Conservation (phyloP, 1,284 basidiomycete genomes). For the Ustilago cynodontis region DNA sequence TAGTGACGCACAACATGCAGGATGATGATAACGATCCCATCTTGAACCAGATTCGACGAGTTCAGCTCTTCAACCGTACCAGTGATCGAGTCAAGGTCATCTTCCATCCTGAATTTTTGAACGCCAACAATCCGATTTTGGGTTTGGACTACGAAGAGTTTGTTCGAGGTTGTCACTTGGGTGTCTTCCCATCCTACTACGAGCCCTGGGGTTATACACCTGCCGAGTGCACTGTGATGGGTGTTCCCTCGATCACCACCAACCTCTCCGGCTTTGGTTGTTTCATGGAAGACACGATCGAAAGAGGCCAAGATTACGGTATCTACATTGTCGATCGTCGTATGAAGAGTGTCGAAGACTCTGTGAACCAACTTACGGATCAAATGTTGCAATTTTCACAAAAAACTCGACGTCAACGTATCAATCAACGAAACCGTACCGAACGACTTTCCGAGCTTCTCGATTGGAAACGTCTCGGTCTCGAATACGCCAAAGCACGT, state of each 20-base stretch:
- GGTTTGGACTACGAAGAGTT: slow-evolving; percentile 99
- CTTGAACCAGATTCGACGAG: slow-evolving; percentile 91
- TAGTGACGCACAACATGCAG: slow-evolving; percentile 97
- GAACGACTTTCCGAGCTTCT: slow-evolving; percentile 81
- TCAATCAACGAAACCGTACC: slow-evolving; percentile 97
- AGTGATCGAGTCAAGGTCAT: slow-evolving; percentile 92
- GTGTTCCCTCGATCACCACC: slow-evolving; percentile 95
- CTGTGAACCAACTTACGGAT: slow-evolving; percentile 77
- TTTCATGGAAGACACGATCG: slow-evolving; percentile 99
- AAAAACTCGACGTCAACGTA: slow-evolving; percentile 94
- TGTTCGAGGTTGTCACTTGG: slow-evolving; percentile 95
- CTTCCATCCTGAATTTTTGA: slow-evolving; percentile 98
- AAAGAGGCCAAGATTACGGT: slow-evolving; percentile 75
- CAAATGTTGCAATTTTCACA: slow-evolving; percentile 75
- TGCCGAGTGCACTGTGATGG: slow-evolving; percentile 82
- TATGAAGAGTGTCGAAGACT: slow-evolving; percentile 89
- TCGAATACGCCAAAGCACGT: slow-evolving; percentile 95
- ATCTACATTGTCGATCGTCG: slow-evolving; percentile 93
- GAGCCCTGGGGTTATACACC: slow-evolving; percentile 89
- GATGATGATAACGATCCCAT: slow-evolving; percentile 93
- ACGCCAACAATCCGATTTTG: slow-evolving; percentile 95
- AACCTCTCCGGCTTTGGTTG: slow-evolving; percentile 97
- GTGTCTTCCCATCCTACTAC: slow-evolving; percentile 95
- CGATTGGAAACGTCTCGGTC: slow-evolving; percentile 97
- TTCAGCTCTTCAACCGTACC: slow-evolving; percentile 87